A percentile compares a stretch with the other conserved stretches of the same genome.
These are phyloP conservation scores for Colletotrichum agaves DNA, from an alignment of 2,329 filamentous ascomycete species.

Conservation along the genomic window DNA sequence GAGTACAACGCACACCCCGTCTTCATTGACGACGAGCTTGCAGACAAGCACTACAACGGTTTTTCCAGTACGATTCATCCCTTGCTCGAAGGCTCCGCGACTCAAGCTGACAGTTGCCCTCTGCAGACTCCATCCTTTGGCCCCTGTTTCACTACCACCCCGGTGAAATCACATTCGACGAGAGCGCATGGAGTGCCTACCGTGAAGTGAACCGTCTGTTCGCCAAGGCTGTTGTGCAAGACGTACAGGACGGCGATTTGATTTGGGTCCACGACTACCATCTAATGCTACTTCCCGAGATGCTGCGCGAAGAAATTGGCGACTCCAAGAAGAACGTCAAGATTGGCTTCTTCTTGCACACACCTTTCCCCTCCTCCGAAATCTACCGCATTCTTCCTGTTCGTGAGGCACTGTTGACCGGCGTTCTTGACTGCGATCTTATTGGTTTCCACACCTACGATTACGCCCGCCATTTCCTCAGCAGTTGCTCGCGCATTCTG, in stretches of 20 bases:
- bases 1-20: slow-evolving; percentile 92
- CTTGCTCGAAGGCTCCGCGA: slow-evolving; percentile 4
- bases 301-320: slow-evolving; percentile 92
- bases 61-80: slow-evolving; percentile 81
- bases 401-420: slow-evolving; percentile 85
- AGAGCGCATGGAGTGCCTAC: slow-evolving; percentile 93
- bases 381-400: slow-evolving; percentile 97
- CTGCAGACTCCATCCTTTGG: slow-evolving; percentile 92
- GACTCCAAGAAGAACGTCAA: slow-evolving; percentile 88
- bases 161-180: slow-evolving; percentile 97
- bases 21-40: slow-evolving; percentile 92
- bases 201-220: slow-evolving; percentile 93
- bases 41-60: slow-evolving; percentile 96
- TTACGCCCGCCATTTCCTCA: slow-evolving; percentile 97
- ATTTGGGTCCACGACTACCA: slow-evolving; percentile 99
- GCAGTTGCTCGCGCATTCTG: slow-evolving; percentile 94
- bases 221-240: slow-evolving; percentile 85
- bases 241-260: slow-evolving; percentile 91
- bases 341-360: slow-evolving; percentile 98
- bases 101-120: slow-evolving; percentile 8
- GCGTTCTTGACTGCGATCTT: slow-evolving; percentile 91
- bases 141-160: slow-evolving; percentile 99
- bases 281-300: slow-evolving; percentile 93
- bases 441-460: slow-evolving; percentile 99
- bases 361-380: slow-evolving; percentile 95